These are phyloP conservation scores for Planoprotostelium fungivorum DNA, from an alignment of 78 protist genomes.

Conservation along the genomic window DNA sequence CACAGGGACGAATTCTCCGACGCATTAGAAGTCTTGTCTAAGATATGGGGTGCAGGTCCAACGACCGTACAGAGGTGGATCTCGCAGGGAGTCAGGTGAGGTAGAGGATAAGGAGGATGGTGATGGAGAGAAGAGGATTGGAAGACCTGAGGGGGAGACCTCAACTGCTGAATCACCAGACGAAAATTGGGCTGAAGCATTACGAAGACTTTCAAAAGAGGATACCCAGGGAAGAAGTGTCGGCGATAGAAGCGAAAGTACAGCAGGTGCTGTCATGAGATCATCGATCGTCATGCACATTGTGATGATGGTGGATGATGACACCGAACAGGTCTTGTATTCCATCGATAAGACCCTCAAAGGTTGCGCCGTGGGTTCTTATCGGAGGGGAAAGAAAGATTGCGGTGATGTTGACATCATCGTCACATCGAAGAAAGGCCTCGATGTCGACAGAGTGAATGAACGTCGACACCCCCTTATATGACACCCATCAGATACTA, in stretches of 20 bases:
- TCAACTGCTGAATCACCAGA: not conserved
- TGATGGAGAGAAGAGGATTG: not conserved
- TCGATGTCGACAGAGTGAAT: not conserved
- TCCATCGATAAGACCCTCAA: not conserved
- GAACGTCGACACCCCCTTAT: no score
- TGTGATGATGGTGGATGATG: no score
- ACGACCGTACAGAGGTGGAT: not conserved
- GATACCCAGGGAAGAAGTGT: not conserved
- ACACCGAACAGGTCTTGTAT: not conserved
- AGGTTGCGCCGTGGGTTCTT: not conserved
- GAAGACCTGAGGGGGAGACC: not conserved
- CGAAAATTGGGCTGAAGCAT: not conserved
- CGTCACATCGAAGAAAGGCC: not conserved
- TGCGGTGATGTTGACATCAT: not conserved
- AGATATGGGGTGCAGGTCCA: no score
- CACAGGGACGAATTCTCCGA: no score
- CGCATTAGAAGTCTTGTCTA: no score
- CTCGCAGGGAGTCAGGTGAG: not conserved
- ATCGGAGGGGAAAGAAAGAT: not conserved
- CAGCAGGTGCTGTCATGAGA: not conserved
- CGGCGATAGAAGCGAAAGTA: not conserved
- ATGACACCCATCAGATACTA: not conserved
- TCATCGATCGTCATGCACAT: not conserved
- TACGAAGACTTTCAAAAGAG: not conserved
- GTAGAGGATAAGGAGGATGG: not conserved